Conservation (phyloP, 495 filamentous ascomycete species). For the Physcia stellaris region DNA sequence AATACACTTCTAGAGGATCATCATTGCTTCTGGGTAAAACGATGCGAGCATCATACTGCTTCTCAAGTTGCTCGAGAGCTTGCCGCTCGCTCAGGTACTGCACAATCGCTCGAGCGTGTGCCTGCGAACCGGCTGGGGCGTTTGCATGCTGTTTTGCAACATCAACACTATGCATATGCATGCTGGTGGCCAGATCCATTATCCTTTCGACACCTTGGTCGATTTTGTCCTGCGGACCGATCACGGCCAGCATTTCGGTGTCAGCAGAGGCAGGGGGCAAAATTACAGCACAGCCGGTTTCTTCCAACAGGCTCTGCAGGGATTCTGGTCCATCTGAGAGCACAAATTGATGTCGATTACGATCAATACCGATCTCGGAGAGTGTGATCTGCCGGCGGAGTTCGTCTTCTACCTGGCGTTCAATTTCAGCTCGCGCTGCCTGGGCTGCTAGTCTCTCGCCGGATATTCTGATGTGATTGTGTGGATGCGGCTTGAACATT, state of each 20-base stretch:
- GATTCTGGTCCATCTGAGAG: conserved; percentile 66
- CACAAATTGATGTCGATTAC: conserved; percentile 80
- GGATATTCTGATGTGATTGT: conserved; percentile 65
- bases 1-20: conserved; percentile 60
- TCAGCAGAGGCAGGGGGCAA: conserved; percentile 58
- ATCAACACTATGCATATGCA: conserved; percentile 68
- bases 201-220: conserved; percentile 61
- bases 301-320: conserved; percentile 69
- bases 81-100: conserved; percentile 67
- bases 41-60: conserved; percentile 64
- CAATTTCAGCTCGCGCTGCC: conserved; percentile 63
- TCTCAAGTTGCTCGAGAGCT: conserved; percentile 67
- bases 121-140: conserved; percentile 53
- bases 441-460: conserved; percentile 79
- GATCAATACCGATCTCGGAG: conserved; percentile 60
- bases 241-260: conserved; percentile 65
- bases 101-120: conserved; percentile 70
- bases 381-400: conserved; percentile 56
- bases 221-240: conserved; percentile 62
- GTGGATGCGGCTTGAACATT: conserved; percentile 48
- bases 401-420: conserved; percentile 51
- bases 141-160: conserved; percentile 61
- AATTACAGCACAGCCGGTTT: conserved; percentile 83
- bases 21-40: conserved; percentile 53
- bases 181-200: conserved; percentile 66